phyloP scores from a whole-genome alignment of 345 rosid genomes.

The Gossypium anomalum region DNA sequence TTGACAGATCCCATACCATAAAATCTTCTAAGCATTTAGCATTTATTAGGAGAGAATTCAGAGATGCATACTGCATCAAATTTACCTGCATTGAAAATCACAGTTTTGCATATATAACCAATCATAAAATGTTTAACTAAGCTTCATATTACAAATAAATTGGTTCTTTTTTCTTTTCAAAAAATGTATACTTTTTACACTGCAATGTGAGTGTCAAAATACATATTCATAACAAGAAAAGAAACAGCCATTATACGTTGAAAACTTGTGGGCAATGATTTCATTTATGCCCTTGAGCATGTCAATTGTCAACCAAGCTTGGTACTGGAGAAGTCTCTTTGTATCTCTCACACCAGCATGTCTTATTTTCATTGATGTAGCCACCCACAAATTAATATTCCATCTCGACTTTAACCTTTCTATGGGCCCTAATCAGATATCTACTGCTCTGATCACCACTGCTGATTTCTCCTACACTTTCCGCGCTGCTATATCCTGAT shows the following conservation, averaged over 20 bases:
- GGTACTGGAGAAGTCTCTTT: neutral
- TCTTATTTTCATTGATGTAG: neutral
- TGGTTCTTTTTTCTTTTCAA: too few species aligned
- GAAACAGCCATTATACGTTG: neutral
- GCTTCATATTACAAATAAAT: too few species aligned
- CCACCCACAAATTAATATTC: neutral
- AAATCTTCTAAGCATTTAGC: neutral
- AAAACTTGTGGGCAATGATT: neutral
- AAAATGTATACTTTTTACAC: too few species aligned
- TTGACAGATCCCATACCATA: neutral
- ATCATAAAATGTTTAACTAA: too few species aligned
- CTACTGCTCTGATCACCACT: conserved; percentile 80
- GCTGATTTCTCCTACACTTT: conserved; percentile 97
- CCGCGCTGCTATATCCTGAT: conserved; percentile 72
- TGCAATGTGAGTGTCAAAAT: neutral
- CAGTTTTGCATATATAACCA: too few species aligned
- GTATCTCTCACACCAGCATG: neutral
- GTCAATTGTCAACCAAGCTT: neutral
- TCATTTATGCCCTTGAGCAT: conserved; percentile 1
- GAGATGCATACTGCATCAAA: neutral
- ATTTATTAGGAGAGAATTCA: neutral
- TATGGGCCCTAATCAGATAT: conserved; percentile 56
- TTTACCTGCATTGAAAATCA: conserved; percentile 49
- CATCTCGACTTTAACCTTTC: conserved; percentile 43
- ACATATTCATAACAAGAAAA: neutral